Conservation (phyloP, 2,329 filamentous ascomycete species). For the Aspergillus sp. region DNA sequence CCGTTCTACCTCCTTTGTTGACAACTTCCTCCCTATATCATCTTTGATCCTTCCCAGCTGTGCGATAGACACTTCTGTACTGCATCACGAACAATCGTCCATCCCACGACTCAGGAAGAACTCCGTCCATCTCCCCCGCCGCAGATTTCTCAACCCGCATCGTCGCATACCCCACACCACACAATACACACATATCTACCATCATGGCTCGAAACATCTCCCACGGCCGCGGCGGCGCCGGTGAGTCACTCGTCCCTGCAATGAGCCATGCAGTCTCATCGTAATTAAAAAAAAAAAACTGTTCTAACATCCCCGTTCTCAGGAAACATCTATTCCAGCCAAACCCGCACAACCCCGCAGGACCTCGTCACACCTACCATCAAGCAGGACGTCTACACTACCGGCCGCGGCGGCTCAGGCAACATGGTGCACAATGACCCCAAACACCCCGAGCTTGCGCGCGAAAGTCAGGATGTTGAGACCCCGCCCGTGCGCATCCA, state of each 20-base stretch:
- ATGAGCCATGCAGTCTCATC: too few relatives aligned
- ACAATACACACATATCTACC: neutral
- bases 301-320: neutral
- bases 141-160: neutral
- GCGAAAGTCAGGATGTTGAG: constrained; percentile 79
- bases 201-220: constrained; percentile 47
- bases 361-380: constrained; percentile 81
- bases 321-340: constrained; percentile 64
- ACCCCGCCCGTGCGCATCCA: constrained; percentile 44
- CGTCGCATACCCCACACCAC: neutral
- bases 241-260: constrained; percentile 32
- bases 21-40: neutral
- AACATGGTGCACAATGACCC: constrained; percentile 83
- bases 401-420: constrained; percentile 81
- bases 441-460: constrained; percentile 64
- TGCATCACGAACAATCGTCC: neutral
- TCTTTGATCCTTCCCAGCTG: neutral
- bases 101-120: neutral
- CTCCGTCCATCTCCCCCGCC: neutral
- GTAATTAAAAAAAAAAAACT: neutral
- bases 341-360: constrained; percentile 51
- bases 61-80: neutral
- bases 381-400: constrained; percentile 81
- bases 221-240: constrained; percentile 75
- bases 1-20: constrained; percentile 3